Base-by-base conservation (phyloP, 106 monocot species). In the Dioscorea dumetorum region DNA sequence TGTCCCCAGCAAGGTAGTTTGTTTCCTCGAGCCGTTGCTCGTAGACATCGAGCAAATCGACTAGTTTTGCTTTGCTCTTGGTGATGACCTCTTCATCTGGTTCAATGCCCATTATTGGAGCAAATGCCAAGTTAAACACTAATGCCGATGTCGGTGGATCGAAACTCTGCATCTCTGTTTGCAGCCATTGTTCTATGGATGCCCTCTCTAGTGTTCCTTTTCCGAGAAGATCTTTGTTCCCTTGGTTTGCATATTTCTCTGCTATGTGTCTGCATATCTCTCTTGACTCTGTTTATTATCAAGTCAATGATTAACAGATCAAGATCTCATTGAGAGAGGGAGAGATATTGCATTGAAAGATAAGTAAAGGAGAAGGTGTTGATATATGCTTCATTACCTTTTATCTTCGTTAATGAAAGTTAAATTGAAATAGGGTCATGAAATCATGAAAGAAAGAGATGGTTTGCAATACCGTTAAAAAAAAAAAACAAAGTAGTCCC, bases 171-270 rank as follows among this genome's bases (percentile, higher is more conserved):
- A 63, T 67, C 58, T 79, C 74, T 12, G 79, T 70, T 58, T 64
- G 62, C 63, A 79, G 56, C 74, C 73, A 79, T 24, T 79, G 79
- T 74, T 79, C 79, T 35, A 79, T 74, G 10, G 64, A 48, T 14
- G 79, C 68, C 33, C 79, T 12, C 66, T 78, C 77, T 6, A 79
- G 57, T 17, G 49, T 70, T 4, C 79, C 74, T 8, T 63, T 24
- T 12, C 79, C 79, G 20, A 79, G 16, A 8, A 79, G 70, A 34
- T 63, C 49, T 33, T 51, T 60, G 77, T 78, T 78, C 1, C 77
- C 77, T 18, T 67, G 50, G 18, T 67, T 51, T 15, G 17, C 56
- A 60, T 62, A 67, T 18, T 66, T 80, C 50, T 77, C 67, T 1
- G 77, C 72, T 24, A 84, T 61, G 67, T 77, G 73, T 53, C 77